Base-by-base conservation (phyloP, 106 monocot genomes). In the Hemerocallis citrina region DNA sequence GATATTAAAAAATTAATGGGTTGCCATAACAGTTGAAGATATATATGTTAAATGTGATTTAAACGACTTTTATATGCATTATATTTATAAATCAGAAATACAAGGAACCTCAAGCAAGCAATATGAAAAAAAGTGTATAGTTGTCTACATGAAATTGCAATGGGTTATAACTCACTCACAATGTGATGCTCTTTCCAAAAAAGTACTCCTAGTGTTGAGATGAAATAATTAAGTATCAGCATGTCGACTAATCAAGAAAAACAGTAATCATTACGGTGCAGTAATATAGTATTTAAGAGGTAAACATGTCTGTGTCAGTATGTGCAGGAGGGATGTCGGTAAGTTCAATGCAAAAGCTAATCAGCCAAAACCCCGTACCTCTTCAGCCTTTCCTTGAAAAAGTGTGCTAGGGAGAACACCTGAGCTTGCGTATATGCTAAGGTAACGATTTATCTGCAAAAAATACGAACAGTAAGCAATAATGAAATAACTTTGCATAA, bases 401-500 rank as follows among this genome's bases (percentile, higher is more conserved):
- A 95, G 78, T 50, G 58, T 63, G 61, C 95, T 95, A 13, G 95
- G 95, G 4, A 79, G 78, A 28, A 81, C 34, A 31, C 89, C 83
- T 29, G 89, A 75, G 57, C 50, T 67, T 59, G 55, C 63, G 74
- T 90, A 90, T 48, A 95, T 71, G 43, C 60, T 69, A 39, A 95
- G 86, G 58, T 89, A 95, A 39, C 55, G 89, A 13, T 67, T 65
- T 66, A 89, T 72, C 95, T 95, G 68, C 29, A 69, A 2, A 16
- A 37, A 51, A 21, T 7, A 36, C 17, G 14, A 34, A 47, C 14
- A 16, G 21, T 32, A 32, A 31, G 16, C 27, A 7, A 50, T 3
- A 50, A 50, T 25, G 6, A 50, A 27, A 50, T 4, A 50, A 27
- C 1, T 2, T 50, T 3, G 1, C 25, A 50, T 5, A 12, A 25